Evolutionary conservation across 495 filamentous ascomycete genomes (phyloP).

Genomic region (Sphaerosporella brunnea): DNA sequence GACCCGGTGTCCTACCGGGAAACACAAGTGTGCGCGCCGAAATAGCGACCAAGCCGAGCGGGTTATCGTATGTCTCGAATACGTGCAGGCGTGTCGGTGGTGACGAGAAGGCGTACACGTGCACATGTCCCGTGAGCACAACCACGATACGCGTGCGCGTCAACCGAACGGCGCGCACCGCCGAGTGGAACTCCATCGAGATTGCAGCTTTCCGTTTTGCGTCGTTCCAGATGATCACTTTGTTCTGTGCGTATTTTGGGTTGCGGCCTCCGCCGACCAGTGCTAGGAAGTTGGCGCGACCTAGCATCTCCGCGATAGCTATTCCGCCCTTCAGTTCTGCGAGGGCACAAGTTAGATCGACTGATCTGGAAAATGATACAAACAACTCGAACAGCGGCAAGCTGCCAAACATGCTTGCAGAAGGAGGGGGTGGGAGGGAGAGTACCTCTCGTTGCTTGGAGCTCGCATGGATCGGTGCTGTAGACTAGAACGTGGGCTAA

Average conservation of each 20-base stretch:
- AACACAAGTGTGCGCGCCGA: conserved; percentile 56
- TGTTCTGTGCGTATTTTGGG: conserved; percentile 76
- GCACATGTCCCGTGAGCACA: conserved; percentile 62
- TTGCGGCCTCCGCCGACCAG: conserved; percentile 76
- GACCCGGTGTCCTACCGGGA: conserved; percentile 66
- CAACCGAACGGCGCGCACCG: conserved; percentile 59
- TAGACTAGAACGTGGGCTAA: conserved; percentile 41
- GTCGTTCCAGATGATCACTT: conserved; percentile 88
- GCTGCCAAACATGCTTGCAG: too few relatives aligned
- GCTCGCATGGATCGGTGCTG: conserved; percentile 55
- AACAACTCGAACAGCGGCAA: too few relatives aligned
- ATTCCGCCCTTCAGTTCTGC: conserved; percentile 75
- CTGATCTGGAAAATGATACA: too few relatives aligned
- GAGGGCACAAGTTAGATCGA: too few relatives aligned
- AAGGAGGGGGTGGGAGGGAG: not conserved
- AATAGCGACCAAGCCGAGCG: conserved; percentile 61
- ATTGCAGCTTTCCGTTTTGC: conserved; percentile 55
- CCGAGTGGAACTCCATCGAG: conserved; percentile 55
- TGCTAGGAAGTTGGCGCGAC: conserved; percentile 70
- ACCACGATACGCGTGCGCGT: conserved; percentile 65
- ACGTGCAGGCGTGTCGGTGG: conserved; percentile 52
- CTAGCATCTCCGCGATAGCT: conserved; percentile 70
- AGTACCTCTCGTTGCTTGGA: conserved; percentile 49
- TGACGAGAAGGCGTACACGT: conserved; percentile 62
- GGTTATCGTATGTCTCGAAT: conserved; percentile 80